Conservation (phyloP, 1,139 yeast species). For the Blastobotrys malaysiensis region DNA sequence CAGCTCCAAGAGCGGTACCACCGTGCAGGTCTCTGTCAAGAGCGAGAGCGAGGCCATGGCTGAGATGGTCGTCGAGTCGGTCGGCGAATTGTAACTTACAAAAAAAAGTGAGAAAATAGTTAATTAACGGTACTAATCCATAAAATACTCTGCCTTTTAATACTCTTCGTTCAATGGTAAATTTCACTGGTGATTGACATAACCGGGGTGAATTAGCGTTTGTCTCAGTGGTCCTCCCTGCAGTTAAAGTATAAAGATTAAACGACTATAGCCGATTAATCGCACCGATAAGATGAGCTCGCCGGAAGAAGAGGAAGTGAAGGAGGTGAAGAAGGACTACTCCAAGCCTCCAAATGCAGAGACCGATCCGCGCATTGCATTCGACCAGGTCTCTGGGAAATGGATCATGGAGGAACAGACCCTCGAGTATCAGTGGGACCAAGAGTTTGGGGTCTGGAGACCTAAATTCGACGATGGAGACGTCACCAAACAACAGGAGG, state of each 20-base stretch:
- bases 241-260: too few relatives aligned
- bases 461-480: conserved; percentile 26
- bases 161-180: too few relatives aligned
- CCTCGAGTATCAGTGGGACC: conserved; percentile 33
- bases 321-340: neutral
- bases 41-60: conserved; percentile 46
- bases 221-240: too few relatives aligned
- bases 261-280: neutral
- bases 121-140: neutral
- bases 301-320: neutral
- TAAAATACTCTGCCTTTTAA: too few relatives aligned
- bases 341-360: conserved; percentile 2
- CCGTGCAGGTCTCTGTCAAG: conserved; percentile 70
- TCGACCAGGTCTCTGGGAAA: conserved; percentile 29
- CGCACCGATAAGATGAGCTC: neutral
- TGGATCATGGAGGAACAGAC: conserved; percentile 35
- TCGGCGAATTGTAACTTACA: conserved; percentile 14
- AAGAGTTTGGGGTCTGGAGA: conserved; percentile 33
- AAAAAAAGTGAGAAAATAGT: too few relatives aligned
- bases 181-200: too few relatives aligned
- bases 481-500: conserved; percentile 21
- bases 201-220: too few relatives aligned
- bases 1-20: conserved; percentile 64
- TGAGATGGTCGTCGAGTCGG: conserved; percentile 29
- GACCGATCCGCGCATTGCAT: conserved; percentile 31